Conservation (phyloP, 106 monocot species). For the Agapanthus africanus region DNA sequence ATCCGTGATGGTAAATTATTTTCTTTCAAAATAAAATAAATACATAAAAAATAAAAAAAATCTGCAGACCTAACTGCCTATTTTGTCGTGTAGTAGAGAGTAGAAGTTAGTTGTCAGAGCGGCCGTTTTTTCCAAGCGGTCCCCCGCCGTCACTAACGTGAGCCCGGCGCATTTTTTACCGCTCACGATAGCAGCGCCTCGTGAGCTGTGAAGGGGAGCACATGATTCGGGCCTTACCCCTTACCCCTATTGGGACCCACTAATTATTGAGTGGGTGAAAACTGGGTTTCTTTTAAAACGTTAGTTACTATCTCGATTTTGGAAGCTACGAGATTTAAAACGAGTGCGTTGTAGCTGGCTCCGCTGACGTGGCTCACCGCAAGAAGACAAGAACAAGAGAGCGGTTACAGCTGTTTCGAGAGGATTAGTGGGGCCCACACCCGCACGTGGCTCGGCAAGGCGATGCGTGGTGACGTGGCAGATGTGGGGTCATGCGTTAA, state of each 20-base stretch:
- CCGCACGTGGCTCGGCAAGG: constrained; percentile 5
- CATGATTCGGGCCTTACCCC: too few relatives aligned
- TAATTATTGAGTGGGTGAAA: too few relatives aligned
- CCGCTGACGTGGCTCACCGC: neutral
- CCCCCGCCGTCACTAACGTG: neutral
- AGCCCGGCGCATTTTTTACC: neutral
- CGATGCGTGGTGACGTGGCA: too few relatives aligned
- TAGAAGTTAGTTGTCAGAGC: constrained; percentile 1
- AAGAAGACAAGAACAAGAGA: neutral
- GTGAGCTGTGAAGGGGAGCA: neutral
- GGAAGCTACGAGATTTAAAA: neutral
- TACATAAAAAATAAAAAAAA: too few relatives aligned
- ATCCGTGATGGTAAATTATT: too few relatives aligned
- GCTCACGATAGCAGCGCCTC: neutral
- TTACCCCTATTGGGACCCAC: neutral
- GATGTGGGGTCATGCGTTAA: too few relatives aligned
- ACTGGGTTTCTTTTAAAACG: neutral
- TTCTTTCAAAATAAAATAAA: too few relatives aligned
- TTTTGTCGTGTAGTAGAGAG: constrained; percentile 5
- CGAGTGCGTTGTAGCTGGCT: constrained; percentile 9
- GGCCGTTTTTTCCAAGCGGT: constrained; percentile 5
- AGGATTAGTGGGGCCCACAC: neutral
- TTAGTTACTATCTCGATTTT: neutral
- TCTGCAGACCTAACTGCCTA: neutral
- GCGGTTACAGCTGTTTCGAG: neutral